Percentiles rank a stretch among this genome's conserved stretches.
phyloP scores from a whole-genome alignment of 2,329 filamentous ascomycete genomes.

The Arachnomyces sp. region DNA sequence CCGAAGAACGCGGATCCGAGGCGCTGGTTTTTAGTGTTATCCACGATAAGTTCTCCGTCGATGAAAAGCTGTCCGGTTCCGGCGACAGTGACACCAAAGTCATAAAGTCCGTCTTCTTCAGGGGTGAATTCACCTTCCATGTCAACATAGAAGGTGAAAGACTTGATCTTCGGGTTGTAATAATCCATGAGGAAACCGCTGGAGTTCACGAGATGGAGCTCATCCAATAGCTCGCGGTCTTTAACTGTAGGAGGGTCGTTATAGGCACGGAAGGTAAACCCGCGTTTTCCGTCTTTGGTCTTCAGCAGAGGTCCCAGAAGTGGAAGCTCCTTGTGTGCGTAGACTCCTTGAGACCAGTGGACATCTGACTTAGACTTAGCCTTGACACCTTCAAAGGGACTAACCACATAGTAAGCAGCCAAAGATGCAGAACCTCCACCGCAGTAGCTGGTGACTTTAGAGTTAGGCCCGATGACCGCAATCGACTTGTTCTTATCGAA shows the following conservation, averaged over 20 bases:
- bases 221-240: conserved; percentile 46
- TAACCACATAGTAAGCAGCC: conserved; percentile 38
- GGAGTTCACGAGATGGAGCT: conserved; percentile 38
- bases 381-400: conserved; percentile 38
- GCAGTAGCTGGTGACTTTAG: conserved; percentile 42
- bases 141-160: conserved; percentile 51
- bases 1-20: conserved; percentile 60
- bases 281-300: conserved; percentile 46
- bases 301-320: conserved; percentile 48
- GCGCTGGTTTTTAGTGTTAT: conserved; percentile 58
- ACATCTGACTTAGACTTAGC: conserved; percentile 30
- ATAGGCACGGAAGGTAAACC: conserved; percentile 57
- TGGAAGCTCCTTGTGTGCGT: conserved; percentile 59
- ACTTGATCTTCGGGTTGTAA: conserved; percentile 46
- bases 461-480: conserved; percentile 49
- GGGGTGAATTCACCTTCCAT: conserved; percentile 55
- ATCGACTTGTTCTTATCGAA: conserved; percentile 40
- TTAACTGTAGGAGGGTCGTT: conserved; percentile 48
- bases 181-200: conserved; percentile 48
- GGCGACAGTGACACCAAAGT: conserved; percentile 59
- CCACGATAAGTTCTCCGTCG: conserved; percentile 55
- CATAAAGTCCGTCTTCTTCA: conserved; percentile 54
- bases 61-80: conserved; percentile 60
- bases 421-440: conserved; percentile 59
- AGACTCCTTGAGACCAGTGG: conserved; percentile 53